Conservation (phyloP, 2,329 filamentous ascomycete species). For the Aureobasidium leucospermi region DNA sequence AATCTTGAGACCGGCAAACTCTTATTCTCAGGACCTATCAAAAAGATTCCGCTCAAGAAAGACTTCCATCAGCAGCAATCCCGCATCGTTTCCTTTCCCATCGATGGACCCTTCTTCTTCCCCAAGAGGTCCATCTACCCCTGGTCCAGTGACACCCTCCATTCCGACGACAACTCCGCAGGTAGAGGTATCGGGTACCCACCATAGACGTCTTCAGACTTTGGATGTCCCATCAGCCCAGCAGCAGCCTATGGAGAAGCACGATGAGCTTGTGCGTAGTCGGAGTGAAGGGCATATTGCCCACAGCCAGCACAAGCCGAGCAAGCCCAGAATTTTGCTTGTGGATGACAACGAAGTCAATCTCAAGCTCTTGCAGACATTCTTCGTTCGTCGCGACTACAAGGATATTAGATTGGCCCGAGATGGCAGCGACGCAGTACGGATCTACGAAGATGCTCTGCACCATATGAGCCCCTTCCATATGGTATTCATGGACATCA, state of each 20-base stretch:
- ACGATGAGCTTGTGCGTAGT: background rate
- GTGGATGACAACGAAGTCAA: conserved; percentile 23
- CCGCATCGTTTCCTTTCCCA: background rate
- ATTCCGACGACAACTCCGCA: background rate
- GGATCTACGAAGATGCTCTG: background rate
- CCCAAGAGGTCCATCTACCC: background rate
- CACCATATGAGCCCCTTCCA: background rate
- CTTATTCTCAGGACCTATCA: background rate
- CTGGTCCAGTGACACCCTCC: background rate
- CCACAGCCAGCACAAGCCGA: background rate
- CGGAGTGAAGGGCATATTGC: background rate
- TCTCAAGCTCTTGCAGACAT: conserved; percentile 17
- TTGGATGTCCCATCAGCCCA: background rate
- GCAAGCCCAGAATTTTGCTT: conserved; percentile 16
- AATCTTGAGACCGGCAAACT: background rate
- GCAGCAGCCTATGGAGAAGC: background rate
- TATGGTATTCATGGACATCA: conserved; percentile 16
- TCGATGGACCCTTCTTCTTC: background rate
- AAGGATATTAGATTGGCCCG: background rate
- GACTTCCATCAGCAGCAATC: background rate
- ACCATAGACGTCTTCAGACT: background rate
- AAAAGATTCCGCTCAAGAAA: background rate
- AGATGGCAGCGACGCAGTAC: conserved; percentile 10
- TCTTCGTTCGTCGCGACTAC: conserved; percentile 9
- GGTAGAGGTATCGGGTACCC: background rate